phyloP scores from a whole-genome alignment of 176 grass and related monocot genomes.

The Avena atlantica region DNA sequence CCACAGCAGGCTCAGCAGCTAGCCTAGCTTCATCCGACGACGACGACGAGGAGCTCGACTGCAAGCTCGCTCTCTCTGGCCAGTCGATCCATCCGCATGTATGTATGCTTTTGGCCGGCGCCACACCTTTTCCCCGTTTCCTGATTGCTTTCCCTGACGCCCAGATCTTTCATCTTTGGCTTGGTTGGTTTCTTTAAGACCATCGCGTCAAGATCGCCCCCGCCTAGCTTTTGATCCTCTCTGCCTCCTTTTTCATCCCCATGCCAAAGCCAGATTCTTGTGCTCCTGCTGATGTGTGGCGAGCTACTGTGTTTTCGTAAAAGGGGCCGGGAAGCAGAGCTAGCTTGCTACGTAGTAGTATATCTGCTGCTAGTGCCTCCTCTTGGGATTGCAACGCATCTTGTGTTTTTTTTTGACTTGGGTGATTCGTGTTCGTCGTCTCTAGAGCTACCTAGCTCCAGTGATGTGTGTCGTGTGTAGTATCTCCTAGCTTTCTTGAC shows the following conservation, averaged over 20 bases:
- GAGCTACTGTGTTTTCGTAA: slow-evolving; percentile 10
- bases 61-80: no score
- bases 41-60: neutral
- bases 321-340: neutral
- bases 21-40: no score
- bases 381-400: slow-evolving; percentile 43
- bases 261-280: slow-evolving; percentile 60
- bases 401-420: slow-evolving; percentile 31
- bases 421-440: neutral
- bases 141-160: slow-evolving; percentile 19
- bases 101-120: slow-evolving; percentile 33
- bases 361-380: neutral
- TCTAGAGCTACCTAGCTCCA: neutral
- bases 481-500: slow-evolving; percentile 6
- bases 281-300: neutral
- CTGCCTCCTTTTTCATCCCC: slow-evolving; percentile 31
- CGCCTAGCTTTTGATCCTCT: slow-evolving; percentile 45
- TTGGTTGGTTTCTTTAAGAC: slow-evolving; percentile 70
- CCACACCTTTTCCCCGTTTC: slow-evolving; percentile 35
- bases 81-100: slow-evolving; percentile 5
- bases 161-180: slow-evolving; percentile 43
- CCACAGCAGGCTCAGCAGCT: neutral
- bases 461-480: neutral
- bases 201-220: slow-evolving; percentile 44
- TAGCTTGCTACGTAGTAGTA: slow-evolving; percentile 21